These are phyloP conservation scores for Talaromyces borbonicus DNA, from an alignment of 495 filamentous ascomycete species.

Conservation along the genomic window DNA sequence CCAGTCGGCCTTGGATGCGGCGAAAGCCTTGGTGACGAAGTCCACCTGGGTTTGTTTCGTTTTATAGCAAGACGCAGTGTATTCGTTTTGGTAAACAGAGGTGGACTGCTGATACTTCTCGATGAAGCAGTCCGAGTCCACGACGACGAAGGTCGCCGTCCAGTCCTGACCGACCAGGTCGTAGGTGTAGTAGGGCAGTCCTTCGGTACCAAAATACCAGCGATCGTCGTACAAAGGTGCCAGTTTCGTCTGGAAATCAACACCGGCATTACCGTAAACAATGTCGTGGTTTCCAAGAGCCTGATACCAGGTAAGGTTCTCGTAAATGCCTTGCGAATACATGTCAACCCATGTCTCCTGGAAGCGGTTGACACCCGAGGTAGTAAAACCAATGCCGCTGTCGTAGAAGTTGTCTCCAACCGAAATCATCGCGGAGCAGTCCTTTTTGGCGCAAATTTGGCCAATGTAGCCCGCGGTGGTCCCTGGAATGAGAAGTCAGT, in stretches of 20 bases:
- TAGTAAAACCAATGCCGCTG: slow-evolving; percentile 14
- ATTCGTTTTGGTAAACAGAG: slow-evolving; percentile 14
- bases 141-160: slow-evolving; percentile 15
- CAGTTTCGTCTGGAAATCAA: slow-evolving; percentile 14
- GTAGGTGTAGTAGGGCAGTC: slow-evolving; percentile 15
- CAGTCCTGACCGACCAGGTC: slow-evolving; percentile 14
- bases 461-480: slow-evolving; percentile 13
- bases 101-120: slow-evolving; percentile 11
- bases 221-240: slow-evolving; percentile 14
- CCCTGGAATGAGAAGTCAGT: neutral
- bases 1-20: slow-evolving; percentile 13
- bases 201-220: slow-evolving; percentile 14
- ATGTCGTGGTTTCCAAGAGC: slow-evolving; percentile 15
- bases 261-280: slow-evolving; percentile 12
- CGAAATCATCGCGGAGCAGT: slow-evolving; percentile 13
- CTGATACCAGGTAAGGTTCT: slow-evolving; percentile 14
- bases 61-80: slow-evolving; percentile 13
- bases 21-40: slow-evolving; percentile 13
- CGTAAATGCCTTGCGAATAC: slow-evolving; percentile 13
- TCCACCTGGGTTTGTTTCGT: slow-evolving; percentile 13
- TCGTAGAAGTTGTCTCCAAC: slow-evolving; percentile 18
- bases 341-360: slow-evolving; percentile 14
- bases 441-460: slow-evolving; percentile 12
- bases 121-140: slow-evolving; percentile 18
- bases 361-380: slow-evolving; percentile 14